A percentile compares a stretch with the other conserved stretches of the same genome.
These are phyloP conservation scores for Lathyrus tuberosus DNA, from an alignment of 306 rosid genomes.

Conservation along the genomic window DNA sequence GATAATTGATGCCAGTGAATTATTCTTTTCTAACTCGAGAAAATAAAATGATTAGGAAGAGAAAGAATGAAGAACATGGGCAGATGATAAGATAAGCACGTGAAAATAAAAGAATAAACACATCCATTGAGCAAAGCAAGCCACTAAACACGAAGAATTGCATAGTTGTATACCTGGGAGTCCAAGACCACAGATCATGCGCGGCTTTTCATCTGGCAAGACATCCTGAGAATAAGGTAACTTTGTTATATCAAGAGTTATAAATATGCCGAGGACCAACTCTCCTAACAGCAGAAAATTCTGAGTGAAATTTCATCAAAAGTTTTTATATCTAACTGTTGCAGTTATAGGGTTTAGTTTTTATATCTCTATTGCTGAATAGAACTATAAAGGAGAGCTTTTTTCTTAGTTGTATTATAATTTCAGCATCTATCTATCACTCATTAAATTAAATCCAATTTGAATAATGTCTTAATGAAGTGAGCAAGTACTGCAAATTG, in stretches of 20 bases:
- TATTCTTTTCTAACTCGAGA: no score
- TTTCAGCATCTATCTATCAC: not conserved
- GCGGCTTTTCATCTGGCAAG: slow-evolving; percentile 78
- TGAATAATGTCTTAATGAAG: slow-evolving; percentile 18
- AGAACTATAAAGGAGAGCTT: not conserved
- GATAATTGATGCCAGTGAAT: no score
- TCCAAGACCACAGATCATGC: slow-evolving; percentile 87
- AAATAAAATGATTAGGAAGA: no score
- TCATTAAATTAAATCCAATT: slow-evolving; percentile 20
- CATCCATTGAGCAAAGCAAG: slow-evolving; percentile 2
- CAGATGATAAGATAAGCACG: slow-evolving; percentile 12
- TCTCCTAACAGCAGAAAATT: slow-evolving; percentile 19
- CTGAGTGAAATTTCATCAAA: not conserved
- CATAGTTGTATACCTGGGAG: slow-evolving; percentile 73
- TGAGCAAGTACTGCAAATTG: slow-evolving; percentile 10
- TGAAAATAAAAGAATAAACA: slow-evolving; percentile 6
- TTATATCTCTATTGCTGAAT: not conserved
- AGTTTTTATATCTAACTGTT: slow-evolving; percentile 14
- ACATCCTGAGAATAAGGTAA: slow-evolving; percentile 60
- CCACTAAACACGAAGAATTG: slow-evolving; percentile 14
- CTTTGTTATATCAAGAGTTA: slow-evolving; percentile 29
- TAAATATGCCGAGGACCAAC: not conserved
- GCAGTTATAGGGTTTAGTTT: not conserved
- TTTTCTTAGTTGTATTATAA: not conserved
- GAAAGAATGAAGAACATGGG: not conserved